phyloP scores from a whole-genome alignment of 108 stramenopile species.

The Pseudonitzschia multistriata region DNA sequence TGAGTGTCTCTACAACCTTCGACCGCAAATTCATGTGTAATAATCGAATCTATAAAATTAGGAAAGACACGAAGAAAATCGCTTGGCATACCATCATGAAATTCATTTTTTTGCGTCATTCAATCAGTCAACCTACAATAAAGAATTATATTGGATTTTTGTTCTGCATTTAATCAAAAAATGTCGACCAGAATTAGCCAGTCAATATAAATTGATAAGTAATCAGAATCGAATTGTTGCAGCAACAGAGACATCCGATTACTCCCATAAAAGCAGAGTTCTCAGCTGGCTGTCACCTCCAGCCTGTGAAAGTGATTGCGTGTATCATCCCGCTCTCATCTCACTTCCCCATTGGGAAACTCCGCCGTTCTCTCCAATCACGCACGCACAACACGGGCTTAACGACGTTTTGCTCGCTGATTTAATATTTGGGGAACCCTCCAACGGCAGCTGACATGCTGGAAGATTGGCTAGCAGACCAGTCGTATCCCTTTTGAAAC shows the following conservation, averaged over 20 bases:
- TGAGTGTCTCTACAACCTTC: too few relatives aligned
- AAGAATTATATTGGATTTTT: background rate
- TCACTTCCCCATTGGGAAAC: too few relatives aligned
- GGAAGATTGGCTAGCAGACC: conserved; percentile 14
- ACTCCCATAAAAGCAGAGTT: background rate
- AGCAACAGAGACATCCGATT: background rate
- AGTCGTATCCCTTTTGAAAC: conserved; percentile 35
- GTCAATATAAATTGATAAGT: background rate
- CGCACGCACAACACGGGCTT: too few relatives aligned
- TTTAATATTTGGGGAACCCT: conserved; percentile 32
- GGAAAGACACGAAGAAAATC: too few relatives aligned
- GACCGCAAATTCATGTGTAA: too few relatives aligned
- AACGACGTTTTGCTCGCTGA: too few relatives aligned
- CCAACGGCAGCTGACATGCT: conserved; percentile 24
- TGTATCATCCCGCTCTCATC: too few relatives aligned
- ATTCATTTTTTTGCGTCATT: too few relatives aligned
- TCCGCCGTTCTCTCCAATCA: too few relatives aligned
- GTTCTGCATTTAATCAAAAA: background rate
- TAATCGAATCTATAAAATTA: too few relatives aligned
- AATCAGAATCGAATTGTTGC: background rate
- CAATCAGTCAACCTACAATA: too few relatives aligned
- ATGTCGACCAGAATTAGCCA: background rate
- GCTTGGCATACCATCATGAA: too few relatives aligned
- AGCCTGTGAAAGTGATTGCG: background rate
- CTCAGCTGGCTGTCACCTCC: background rate